Conservation (phyloP, 257 asterid genomes). For the Primulina tabacum region DNA sequence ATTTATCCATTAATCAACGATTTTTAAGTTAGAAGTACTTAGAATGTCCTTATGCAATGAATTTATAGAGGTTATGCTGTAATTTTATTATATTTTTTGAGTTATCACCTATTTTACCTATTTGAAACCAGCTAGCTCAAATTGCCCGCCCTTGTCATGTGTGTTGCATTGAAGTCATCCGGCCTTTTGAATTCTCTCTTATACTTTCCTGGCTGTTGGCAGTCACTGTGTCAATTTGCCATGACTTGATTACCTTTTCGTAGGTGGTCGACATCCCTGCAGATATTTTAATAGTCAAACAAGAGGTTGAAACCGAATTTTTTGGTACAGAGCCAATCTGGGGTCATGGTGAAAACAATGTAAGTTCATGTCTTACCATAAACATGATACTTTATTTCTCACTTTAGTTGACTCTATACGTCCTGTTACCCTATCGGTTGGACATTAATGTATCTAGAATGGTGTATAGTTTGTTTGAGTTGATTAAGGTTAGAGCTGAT, state of each 20-base stretch:
- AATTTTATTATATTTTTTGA: background rate
- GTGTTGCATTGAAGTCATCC: background rate
- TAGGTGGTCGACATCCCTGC: conserved; percentile 63
- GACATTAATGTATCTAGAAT: background rate
- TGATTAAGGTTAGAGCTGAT: conserved; percentile 9
- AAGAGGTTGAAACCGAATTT: conserved; percentile 81
- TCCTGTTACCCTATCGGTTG: background rate
- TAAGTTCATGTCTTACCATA: conserved; percentile 33
- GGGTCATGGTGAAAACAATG: conserved; percentile 67
- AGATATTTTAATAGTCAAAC: conserved; percentile 65
- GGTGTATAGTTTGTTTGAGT: background rate
- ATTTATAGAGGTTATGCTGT: background rate
- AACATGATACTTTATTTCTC: conserved; percentile 1
- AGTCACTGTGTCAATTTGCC: background rate
- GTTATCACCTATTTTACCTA: background rate
- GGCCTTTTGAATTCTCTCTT: conserved; percentile 11
- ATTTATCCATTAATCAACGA: background rate
- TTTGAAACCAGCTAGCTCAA: background rate
- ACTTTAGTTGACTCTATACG: background rate
- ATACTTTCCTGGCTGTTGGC: conserved; percentile 6
- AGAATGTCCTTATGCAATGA: background rate
- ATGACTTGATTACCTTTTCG: conserved; percentile 20
- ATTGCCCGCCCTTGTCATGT: background rate
- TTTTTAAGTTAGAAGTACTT: background rate
- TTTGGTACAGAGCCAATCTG: conserved; percentile 69